phyloP scores from a whole-genome alignment of 495 filamentous ascomycete species.

The Podospora pseudopauciseta region DNA sequence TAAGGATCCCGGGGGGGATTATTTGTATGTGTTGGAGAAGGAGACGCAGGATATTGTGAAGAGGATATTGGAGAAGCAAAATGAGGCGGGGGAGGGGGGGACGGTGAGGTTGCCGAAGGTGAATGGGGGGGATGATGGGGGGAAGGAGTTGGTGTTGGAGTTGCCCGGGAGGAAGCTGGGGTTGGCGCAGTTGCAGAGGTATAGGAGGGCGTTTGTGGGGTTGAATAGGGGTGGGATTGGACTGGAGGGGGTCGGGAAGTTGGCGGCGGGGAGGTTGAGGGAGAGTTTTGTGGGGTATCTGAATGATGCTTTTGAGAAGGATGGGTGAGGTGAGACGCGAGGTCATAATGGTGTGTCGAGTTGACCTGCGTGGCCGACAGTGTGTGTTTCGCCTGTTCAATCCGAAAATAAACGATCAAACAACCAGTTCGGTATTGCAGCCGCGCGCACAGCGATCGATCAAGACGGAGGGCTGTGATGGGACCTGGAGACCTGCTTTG shows the following conservation, averaged over 20 bases:
- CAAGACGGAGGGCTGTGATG: background rate
- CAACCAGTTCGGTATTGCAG: background rate
- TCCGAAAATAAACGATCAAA: background rate
- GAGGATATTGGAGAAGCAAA: conserved; percentile 68
- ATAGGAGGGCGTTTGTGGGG: conserved; percentile 80
- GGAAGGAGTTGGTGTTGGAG: conserved; percentile 45
- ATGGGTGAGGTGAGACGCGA: conserved; percentile 20
- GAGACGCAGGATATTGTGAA: conserved; percentile 78
- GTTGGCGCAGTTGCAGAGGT: conserved; percentile 73
- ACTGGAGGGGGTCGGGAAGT: conserved; percentile 43
- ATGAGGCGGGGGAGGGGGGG: conserved; percentile 57
- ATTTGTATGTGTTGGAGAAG: conserved; percentile 81
- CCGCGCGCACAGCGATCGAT: background rate
- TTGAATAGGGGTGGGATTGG: conserved; percentile 62
- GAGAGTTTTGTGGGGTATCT: conserved; percentile 71
- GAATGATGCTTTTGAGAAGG: conserved; percentile 60
- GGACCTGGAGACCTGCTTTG: background rate
- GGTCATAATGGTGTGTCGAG: background rate
- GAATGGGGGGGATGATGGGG: conserved; percentile 32
- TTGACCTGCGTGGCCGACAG: background rate
- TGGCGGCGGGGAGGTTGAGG: conserved; percentile 53
- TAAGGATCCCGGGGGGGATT: conserved; percentile 63
- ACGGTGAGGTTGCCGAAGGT: conserved; percentile 35
- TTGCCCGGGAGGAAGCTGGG: conserved; percentile 60
- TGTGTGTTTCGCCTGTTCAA: background rate